phyloP scores from a whole-genome alignment of 2,329 filamentous ascomycete genomes.

The Colletotrichum tropicale region DNA sequence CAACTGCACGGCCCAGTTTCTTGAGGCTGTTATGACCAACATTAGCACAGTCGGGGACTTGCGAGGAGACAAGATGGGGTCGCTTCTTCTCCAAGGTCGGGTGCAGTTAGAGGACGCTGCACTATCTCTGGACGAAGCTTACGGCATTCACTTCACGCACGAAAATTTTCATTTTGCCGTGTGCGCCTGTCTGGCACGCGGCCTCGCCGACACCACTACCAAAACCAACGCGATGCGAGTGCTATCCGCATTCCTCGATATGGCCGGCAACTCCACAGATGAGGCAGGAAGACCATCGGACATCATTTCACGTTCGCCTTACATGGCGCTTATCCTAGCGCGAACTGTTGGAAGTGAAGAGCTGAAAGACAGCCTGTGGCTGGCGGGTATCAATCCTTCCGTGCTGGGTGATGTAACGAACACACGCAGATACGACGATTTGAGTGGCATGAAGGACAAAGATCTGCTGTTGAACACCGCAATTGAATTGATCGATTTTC shows the following conservation, averaged over 20 bases:
- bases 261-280: slow-evolving; percentile 41
- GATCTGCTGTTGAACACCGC: slow-evolving; percentile 67
- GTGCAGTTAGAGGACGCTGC: slow-evolving; percentile 66
- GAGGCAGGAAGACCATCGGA: slow-evolving; percentile 26
- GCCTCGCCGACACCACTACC: slow-evolving; percentile 66
- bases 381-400: slow-evolving; percentile 56
- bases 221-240: slow-evolving; percentile 63
- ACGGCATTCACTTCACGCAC: slow-evolving; percentile 67
- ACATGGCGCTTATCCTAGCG: slow-evolving; percentile 64
- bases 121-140: slow-evolving; percentile 65
- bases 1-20: slow-evolving; percentile 68
- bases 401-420: slow-evolving; percentile 43
- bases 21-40: slow-evolving; percentile 69
- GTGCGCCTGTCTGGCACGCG: slow-evolving; percentile 67
- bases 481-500: slow-evolving; percentile 70
- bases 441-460: slow-evolving; percentile 58
- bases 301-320: slow-evolving; percentile 48
- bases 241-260: slow-evolving; percentile 65
- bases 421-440: slow-evolving; percentile 45
- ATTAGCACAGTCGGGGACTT: slow-evolving; percentile 66
- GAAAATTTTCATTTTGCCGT: slow-evolving; percentile 73
- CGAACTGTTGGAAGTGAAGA: slow-evolving; percentile 63
- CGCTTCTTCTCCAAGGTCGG: slow-evolving; percentile 65
- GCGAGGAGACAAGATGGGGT: slow-evolving; percentile 62
- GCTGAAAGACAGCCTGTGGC: slow-evolving; percentile 66